A percentile compares a stretch with the other conserved stretches of the same genome.
Conservation (phyloP, 2,329 filamentous ascomycete genomes). For the Ceratocystis diversiconidia region DNA sequence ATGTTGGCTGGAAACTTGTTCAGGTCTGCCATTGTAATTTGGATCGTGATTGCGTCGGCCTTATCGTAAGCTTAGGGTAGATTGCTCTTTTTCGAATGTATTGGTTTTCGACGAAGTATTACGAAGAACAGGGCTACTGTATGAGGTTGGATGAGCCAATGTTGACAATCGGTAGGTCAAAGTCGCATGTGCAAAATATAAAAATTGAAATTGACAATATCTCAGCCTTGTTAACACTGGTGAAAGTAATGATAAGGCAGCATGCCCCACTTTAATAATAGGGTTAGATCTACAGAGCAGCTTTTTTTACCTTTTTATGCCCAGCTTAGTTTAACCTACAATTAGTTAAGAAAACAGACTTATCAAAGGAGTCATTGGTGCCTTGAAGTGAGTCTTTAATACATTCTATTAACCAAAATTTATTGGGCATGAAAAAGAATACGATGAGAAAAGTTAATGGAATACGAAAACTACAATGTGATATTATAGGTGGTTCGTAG, state of each 20-base stretch:
- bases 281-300: too few relatives aligned
- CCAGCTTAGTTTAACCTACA: too few relatives aligned
- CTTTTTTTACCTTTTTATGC: too few relatives aligned
- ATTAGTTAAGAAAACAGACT: too few relatives aligned
- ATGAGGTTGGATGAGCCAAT: not conserved
- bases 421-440: too few relatives aligned
- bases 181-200: not conserved
- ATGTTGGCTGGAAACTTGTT: conserved; percentile 52
- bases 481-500: too few relatives aligned
- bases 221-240: not conserved
- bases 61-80: not conserved
- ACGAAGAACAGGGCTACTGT: not conserved
- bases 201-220: not conserved
- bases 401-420: too few relatives aligned
- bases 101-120: not conserved
- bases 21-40: conserved; percentile 43
- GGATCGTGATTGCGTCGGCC: not conserved
- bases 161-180: not conserved
- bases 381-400: too few relatives aligned
- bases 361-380: too few relatives aligned
- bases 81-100: not conserved
- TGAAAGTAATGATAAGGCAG: too few relatives aligned
- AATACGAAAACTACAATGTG: too few relatives aligned
- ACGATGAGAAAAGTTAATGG: too few relatives aligned
- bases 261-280: not conserved